These are phyloP conservation scores for Begonia peltatifolia DNA, from an alignment of 306 rosid species.

Conservation along the genomic window DNA sequence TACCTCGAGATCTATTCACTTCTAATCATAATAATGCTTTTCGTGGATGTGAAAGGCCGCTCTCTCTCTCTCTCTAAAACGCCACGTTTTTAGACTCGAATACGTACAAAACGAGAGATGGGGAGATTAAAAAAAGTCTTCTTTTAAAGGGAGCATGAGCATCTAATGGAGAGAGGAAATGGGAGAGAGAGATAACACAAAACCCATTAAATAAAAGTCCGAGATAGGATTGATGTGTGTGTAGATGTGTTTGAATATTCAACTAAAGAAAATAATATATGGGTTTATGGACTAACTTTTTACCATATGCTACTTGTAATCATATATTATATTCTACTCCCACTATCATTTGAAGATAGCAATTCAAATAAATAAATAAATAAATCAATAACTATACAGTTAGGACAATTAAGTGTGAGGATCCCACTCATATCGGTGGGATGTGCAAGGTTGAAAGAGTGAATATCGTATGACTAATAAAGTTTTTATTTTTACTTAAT, in stretches of 20 bases:
- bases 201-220: background rate
- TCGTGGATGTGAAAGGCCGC: background rate
- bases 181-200: background rate
- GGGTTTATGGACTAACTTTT: background rate
- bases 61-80: background rate
- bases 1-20: background rate
- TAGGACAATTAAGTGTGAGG: too few species aligned
- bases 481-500: background rate
- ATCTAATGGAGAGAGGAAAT: background rate
- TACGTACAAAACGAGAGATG: background rate
- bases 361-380: too few species aligned
- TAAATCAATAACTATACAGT: too few species aligned
- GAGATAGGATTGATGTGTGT: background rate
- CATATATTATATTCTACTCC: background rate
- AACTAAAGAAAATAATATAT: background rate
- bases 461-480: too few species aligned
- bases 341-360: background rate
- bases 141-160: background rate
- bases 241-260: background rate
- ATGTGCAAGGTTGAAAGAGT: too few species aligned
- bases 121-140: background rate
- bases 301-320: background rate
- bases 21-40: background rate
- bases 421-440: too few species aligned
- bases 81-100: background rate